A percentile compares a stretch with the other conserved stretches of the same genome.
phyloP scores from a whole-genome alignment of 331 rosid genomes.

The Cydonia oblonga region DNA sequence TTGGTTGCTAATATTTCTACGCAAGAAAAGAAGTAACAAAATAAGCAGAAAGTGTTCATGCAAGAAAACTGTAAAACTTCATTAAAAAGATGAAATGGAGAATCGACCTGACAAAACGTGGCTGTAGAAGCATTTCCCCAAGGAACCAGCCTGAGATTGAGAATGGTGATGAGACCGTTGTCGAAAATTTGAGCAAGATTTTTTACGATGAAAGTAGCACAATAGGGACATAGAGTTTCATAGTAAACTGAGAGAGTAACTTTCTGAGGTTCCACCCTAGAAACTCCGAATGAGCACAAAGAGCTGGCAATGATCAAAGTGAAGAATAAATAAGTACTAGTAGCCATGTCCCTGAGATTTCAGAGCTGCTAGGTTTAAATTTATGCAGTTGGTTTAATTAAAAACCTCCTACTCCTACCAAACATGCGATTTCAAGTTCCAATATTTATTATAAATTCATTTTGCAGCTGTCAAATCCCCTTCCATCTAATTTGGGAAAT shows the following conservation, averaged over 20 bases:
- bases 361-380: not conserved
- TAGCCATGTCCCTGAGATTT: constrained; percentile 22
- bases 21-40: not conserved
- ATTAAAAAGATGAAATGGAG: not conserved
- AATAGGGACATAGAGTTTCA: constrained; percentile 25
- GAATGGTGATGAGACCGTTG: constrained; percentile 29
- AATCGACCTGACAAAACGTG: constrained; percentile 37
- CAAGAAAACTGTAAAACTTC: not conserved
- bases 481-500: not conserved
- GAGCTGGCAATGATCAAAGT: constrained; percentile 7
- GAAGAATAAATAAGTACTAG: constrained; percentile 14
- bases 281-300: not conserved
- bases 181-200: constrained; percentile 33
- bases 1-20: not conserved
- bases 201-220: constrained; percentile 34
- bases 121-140: constrained; percentile 26
- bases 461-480: not conserved
- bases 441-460: not conserved
- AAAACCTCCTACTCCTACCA: not conserved
- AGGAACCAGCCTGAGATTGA: constrained; percentile 49
- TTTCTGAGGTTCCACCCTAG: constrained; percentile 17
- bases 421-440: not conserved
- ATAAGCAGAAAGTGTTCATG: not conserved
- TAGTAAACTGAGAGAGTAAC: constrained; percentile 50
- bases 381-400: not conserved